Evolutionary conservation across 2,329 filamentous ascomycete genomes (phyloP).

Genomic region (Sclerotinia borealis): DNA sequence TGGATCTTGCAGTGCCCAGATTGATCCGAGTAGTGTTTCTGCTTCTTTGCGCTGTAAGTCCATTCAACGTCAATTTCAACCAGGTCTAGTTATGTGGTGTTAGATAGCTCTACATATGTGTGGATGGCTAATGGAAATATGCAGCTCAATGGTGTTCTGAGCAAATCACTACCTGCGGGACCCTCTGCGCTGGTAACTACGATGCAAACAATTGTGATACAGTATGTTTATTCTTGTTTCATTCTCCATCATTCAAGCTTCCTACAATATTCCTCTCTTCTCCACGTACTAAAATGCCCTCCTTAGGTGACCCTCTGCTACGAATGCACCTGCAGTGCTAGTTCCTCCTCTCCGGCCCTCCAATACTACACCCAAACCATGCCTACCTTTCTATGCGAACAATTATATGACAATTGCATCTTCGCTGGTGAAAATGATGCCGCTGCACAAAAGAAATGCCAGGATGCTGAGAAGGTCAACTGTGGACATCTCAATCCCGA

Average conservation of each 20-base stretch:
- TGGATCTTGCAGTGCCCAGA: background rate
- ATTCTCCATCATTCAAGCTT: background rate
- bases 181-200: slow-evolving; percentile 48
- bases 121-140: background rate
- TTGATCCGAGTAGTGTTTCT: background rate
- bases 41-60: background rate
- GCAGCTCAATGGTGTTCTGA: slow-evolving; percentile 50
- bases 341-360: slow-evolving; percentile 49
- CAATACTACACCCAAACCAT: slow-evolving; percentile 50
- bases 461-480: slow-evolving; percentile 32
- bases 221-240: slow-evolving; percentile 38
- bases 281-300: background rate
- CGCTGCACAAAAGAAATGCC: slow-evolving; percentile 43
- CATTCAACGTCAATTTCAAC: background rate
- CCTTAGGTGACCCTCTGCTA: slow-evolving; percentile 46
- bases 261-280: background rate
- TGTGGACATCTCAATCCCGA: slow-evolving; percentile 42
- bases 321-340: slow-evolving; percentile 48
- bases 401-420: slow-evolving; percentile 44
- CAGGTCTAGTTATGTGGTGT: fast-evolving
- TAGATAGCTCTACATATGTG: background rate
- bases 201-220: slow-evolving; percentile 43
- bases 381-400: slow-evolving; percentile 53
- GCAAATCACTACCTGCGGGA: slow-evolving; percentile 53
- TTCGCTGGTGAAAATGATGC: slow-evolving; percentile 38